Percentiles rank a stretch among this genome's conserved stretches.
Conservation (phyloP, 805 yeast genomes). For the Yarrowia yakushimensis region DNA sequence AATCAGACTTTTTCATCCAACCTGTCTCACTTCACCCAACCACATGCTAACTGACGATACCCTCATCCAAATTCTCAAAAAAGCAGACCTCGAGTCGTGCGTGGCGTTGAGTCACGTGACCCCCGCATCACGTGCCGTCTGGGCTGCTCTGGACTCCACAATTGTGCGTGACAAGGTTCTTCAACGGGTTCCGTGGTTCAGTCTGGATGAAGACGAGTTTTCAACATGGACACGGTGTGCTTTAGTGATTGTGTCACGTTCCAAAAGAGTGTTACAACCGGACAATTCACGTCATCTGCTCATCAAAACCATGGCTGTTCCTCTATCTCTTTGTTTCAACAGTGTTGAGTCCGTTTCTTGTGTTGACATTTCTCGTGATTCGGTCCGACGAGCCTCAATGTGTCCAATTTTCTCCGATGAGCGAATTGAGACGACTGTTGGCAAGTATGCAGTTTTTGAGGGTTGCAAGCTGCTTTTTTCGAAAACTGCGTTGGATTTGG, state of each 20-base stretch:
- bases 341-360: neutral
- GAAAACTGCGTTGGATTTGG: neutral
- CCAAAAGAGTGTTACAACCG: neutral
- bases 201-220: neutral
- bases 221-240: neutral
- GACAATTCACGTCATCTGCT: too few relatives aligned
- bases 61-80: neutral
- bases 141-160: neutral
- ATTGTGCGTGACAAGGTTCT: neutral
- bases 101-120: neutral
- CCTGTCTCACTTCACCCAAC: too few relatives aligned
- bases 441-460: neutral
- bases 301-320: neutral
- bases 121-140: neutral
- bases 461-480: neutral
- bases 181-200: neutral
- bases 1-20: too few relatives aligned
- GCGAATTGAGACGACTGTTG: neutral
- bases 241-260: neutral
- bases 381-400: neutral
- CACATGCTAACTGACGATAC: neutral
- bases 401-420: neutral
- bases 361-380: neutral
- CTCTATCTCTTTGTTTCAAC: neutral
- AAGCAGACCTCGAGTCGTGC: neutral